Evolutionary conservation across 2,329 filamentous ascomycete genomes (phyloP).

Genomic region (Paecilomyces niveus): DNA sequence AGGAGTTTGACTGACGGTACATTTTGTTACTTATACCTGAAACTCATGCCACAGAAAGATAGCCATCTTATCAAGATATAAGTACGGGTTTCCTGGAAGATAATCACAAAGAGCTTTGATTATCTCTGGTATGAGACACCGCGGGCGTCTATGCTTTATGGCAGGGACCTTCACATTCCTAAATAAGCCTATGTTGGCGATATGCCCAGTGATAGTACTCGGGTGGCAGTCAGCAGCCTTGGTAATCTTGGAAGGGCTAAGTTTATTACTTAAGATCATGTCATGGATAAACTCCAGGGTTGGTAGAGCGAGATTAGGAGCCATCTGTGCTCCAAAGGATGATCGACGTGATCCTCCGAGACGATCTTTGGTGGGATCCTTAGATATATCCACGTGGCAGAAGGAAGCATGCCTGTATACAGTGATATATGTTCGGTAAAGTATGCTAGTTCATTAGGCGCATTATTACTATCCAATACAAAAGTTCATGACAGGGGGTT

Average conservation of each 20-base stretch:
- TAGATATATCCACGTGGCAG: no score
- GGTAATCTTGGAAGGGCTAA: conserved; percentile 13
- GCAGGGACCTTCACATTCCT: conserved; percentile 7
- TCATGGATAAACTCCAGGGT: conserved; percentile 7
- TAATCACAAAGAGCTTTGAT: conserved; percentile 22
- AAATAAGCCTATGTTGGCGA: conserved; percentile 8
- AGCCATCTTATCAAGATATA: conserved; percentile 23
- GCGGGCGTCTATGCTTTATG: conserved; percentile 9
- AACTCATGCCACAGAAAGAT: conserved; percentile 22
- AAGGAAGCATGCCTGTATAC: no score
- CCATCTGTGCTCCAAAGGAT: no score
- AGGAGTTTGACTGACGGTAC: conserved; percentile 18
- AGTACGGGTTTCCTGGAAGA: conserved; percentile 22
- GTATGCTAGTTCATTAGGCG: no score
- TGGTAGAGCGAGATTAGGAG: conserved; percentile 1
- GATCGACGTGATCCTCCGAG: no score
- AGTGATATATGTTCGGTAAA: no score
- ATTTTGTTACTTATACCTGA: conserved; percentile 8
- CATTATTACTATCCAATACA: no score
- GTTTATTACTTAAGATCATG: conserved; percentile 15
- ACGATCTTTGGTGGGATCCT: no score
- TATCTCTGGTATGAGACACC: conserved; percentile 18
- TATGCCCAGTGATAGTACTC: conserved; percentile 12
- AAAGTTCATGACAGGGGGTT: no score
- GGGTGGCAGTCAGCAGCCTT: conserved; percentile 14